phyloP scores from a whole-genome alignment of 176 grass and related monocot genomes.

The Saccharum officinarum region DNA sequence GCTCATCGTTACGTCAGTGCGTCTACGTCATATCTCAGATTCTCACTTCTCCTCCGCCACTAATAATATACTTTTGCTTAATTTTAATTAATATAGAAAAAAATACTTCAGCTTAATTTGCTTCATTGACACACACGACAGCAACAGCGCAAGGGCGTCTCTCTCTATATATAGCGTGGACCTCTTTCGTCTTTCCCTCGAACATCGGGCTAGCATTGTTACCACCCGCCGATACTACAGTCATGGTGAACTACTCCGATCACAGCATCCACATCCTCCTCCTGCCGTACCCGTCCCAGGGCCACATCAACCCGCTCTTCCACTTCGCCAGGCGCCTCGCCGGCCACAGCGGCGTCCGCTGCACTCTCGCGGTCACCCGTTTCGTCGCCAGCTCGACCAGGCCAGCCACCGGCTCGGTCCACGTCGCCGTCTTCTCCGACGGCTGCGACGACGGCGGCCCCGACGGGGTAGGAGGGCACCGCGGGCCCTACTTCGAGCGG shows the following conservation, averaged over 20 bases:
- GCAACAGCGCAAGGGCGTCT: neutral
- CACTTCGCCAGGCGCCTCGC: slow-evolving; percentile 54
- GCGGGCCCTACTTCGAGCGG: slow-evolving; percentile 36
- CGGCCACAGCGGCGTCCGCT: slow-evolving; percentile 32
- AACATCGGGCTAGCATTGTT: neutral
- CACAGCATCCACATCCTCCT: slow-evolving; percentile 43
- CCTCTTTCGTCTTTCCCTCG: neutral
- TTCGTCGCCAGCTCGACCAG: slow-evolving; percentile 31
- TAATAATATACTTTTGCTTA: neutral
- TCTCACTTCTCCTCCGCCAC: neutral
- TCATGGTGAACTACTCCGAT: neutral
- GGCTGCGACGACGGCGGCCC: slow-evolving; percentile 35
- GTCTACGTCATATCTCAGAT: neutral
- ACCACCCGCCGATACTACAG: neutral
- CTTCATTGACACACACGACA: neutral
- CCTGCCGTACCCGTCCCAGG: slow-evolving; percentile 63
- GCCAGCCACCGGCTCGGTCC: slow-evolving; percentile 19
- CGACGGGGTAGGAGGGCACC: slow-evolving; percentile 13
- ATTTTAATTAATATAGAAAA: neutral
- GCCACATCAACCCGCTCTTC: slow-evolving; percentile 71
- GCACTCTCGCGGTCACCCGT: slow-evolving; percentile 52
- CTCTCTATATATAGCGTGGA: neutral
- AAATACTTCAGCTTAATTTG: neutral
- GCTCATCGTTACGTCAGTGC: neutral
- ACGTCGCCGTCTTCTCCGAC: slow-evolving; percentile 50